Evolutionary conservation across 192 early-diverging fungal genomes (phyloP).

Genomic region (Linnemannia hyalina): DNA sequence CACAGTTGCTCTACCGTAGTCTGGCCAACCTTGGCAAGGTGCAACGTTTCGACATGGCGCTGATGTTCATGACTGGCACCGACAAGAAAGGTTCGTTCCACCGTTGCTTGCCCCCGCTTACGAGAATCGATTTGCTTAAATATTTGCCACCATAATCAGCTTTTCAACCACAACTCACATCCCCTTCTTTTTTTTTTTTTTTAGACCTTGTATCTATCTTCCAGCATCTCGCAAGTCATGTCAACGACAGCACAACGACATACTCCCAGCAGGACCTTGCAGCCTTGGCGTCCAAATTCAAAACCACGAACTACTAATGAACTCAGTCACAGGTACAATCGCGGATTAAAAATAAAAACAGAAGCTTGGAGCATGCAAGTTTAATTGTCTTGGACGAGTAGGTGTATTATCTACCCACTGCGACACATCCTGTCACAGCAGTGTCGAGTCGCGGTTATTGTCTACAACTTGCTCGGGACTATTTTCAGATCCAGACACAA

Average conservation of each 20-base stretch:
- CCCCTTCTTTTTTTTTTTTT: not conserved
- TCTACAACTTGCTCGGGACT: slow-evolving; percentile 34
- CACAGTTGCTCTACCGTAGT: slow-evolving; percentile 24
- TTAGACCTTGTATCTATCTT: slow-evolving; percentile 36
- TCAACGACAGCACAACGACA: not conserved
- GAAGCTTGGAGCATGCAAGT: not conserved
- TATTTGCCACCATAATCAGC: not conserved
- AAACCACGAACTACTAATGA: slow-evolving; percentile 19
- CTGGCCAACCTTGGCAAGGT: slow-evolving; percentile 34
- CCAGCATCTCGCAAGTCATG: slow-evolving; percentile 18
- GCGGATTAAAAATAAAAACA: not conserved
- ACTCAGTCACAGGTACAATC: not conserved
- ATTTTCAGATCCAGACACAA: not conserved
- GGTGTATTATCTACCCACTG: too few species aligned
- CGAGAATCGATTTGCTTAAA: too few species aligned
- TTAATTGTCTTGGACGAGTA: too few species aligned
- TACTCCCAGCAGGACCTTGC: slow-evolving; percentile 34
- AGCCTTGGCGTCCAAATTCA: slow-evolving; percentile 39
- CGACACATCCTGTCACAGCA: too few species aligned
- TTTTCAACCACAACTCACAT: not conserved
- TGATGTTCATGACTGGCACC: slow-evolving; percentile 44
- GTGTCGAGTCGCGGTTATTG: too few species aligned
- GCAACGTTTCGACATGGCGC: slow-evolving; percentile 40
- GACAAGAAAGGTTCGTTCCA: slow-evolving; percentile 39
- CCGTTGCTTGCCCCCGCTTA: not conserved